phyloP scores from a whole-genome alignment of 2,329 filamentous ascomycete genomes.

The Sporothrix mexicana region DNA sequence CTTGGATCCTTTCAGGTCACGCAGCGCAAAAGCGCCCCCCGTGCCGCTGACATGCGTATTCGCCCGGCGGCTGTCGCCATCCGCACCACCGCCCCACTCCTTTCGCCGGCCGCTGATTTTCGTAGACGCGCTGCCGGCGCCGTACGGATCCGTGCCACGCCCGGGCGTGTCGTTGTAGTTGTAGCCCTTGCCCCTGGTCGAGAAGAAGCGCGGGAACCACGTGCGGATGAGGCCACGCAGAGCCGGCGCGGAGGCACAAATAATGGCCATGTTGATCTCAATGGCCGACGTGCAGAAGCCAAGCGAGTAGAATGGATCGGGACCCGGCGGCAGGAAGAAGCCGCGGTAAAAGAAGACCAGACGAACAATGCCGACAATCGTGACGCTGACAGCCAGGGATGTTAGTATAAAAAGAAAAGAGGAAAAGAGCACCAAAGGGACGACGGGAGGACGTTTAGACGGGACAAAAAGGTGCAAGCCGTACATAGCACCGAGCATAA shows the following conservation, averaged over 20 bases:
- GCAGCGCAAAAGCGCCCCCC: slow-evolving; percentile 38
- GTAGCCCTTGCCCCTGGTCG: slow-evolving; percentile 29
- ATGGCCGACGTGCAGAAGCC: slow-evolving; percentile 48
- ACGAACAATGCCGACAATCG: slow-evolving; percentile 46
- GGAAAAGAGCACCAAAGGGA: too few relatives aligned
- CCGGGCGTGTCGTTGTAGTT: background rate
- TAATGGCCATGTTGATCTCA: slow-evolving; percentile 51
- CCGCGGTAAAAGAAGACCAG: slow-evolving; percentile 45
- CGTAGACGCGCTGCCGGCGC: slow-evolving; percentile 31
- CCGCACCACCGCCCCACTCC: slow-evolving; percentile 3
- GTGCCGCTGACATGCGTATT: background rate
- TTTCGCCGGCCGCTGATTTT: slow-evolving; percentile 31
- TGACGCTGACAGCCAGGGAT: slow-evolving; percentile 42
- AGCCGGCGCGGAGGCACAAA: slow-evolving; percentile 49
- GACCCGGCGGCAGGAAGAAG: slow-evolving; percentile 41
- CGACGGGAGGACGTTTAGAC: too few relatives aligned
- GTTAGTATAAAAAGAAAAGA: background rate
- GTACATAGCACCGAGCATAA: slow-evolving; percentile 44
- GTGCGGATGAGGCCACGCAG: slow-evolving; percentile 35
- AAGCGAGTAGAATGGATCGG: slow-evolving; percentile 44
- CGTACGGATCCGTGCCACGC: slow-evolving; percentile 30
- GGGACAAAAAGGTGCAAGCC: background rate
- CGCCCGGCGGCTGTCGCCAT: background rate
- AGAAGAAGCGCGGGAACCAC: slow-evolving; percentile 39
- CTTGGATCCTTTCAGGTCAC: slow-evolving; percentile 41